These are phyloP conservation scores for Suillus lakei DNA, from an alignment of 768 basidiomycete genomes.

Conservation along the genomic window DNA sequence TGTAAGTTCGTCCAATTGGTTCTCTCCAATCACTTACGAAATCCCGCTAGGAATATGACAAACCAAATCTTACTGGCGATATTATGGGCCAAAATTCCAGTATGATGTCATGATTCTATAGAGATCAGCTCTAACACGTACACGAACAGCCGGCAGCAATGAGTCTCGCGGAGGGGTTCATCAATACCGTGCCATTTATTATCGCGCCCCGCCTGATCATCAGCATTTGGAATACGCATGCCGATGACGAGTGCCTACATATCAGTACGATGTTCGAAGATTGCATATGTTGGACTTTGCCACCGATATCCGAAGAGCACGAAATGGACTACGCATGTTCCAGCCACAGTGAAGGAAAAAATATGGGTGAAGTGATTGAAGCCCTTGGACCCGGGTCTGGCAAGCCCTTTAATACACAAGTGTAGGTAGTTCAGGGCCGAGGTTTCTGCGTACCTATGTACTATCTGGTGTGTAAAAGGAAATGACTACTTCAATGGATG, in stretches of 20 bases:
- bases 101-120: neutral
- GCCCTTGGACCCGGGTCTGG: neutral
- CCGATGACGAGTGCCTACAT: neutral
- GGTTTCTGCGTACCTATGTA: neutral
- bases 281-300: slow-evolving; percentile 2
- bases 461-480: neutral
- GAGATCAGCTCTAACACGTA: neutral
- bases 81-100: neutral
- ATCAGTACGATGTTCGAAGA: neutral
- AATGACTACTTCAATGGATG: neutral
- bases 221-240: neutral
- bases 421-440: neutral
- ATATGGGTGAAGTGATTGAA: neutral
- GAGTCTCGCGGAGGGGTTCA: neutral
- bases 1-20: neutral
- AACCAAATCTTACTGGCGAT: neutral
- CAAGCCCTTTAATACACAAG: neutral
- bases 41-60: neutral
- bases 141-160: neutral
- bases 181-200: neutral
- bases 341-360: neutral
- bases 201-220: neutral
- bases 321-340: neutral
- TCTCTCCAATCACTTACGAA: neutral
- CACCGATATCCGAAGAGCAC: neutral